Conservation (phyloP, 331 rosid genomes). For the Malus hybrid region DNA sequence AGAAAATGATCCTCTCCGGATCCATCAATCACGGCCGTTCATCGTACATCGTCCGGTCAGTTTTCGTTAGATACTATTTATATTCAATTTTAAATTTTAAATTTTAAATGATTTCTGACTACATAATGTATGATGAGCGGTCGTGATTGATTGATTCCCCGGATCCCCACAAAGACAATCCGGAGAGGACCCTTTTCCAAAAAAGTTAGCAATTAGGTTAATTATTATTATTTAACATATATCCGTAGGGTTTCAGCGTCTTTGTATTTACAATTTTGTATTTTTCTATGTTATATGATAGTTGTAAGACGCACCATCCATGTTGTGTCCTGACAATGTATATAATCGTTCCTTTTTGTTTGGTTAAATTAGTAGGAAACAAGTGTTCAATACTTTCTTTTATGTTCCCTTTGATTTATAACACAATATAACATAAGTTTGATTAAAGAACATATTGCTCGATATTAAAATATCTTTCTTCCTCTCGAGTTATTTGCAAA, state of each 20-base stretch:
- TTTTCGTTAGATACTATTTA: too few relatives aligned
- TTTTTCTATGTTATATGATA: not conserved
- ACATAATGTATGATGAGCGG: rapidly evolving
- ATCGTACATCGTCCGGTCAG: too few relatives aligned
- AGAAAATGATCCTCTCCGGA: rapidly evolving
- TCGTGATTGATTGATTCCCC: too few relatives aligned
- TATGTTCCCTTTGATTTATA: too few relatives aligned
- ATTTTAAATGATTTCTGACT: too few relatives aligned
- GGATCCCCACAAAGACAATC: too few relatives aligned
- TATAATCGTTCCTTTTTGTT: not conserved
- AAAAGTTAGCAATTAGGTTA: not conserved
- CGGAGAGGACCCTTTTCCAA: too few relatives aligned
- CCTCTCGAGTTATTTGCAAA: not conserved
- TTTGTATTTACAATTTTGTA: not conserved
- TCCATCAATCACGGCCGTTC: too few relatives aligned
- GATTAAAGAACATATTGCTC: not conserved
- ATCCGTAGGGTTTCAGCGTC: not conserved
- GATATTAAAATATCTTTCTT: not conserved
- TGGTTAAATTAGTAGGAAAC: not conserved
- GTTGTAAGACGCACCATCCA: not conserved
- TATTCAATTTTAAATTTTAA: too few relatives aligned
- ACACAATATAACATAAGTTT: not conserved
- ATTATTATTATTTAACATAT: too few relatives aligned
- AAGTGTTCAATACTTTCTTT: not conserved
- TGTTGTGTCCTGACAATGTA: too few relatives aligned